Base-by-base conservation (phyloP, 345 rosid genomes). In the Lumnitzera racemosa region DNA sequence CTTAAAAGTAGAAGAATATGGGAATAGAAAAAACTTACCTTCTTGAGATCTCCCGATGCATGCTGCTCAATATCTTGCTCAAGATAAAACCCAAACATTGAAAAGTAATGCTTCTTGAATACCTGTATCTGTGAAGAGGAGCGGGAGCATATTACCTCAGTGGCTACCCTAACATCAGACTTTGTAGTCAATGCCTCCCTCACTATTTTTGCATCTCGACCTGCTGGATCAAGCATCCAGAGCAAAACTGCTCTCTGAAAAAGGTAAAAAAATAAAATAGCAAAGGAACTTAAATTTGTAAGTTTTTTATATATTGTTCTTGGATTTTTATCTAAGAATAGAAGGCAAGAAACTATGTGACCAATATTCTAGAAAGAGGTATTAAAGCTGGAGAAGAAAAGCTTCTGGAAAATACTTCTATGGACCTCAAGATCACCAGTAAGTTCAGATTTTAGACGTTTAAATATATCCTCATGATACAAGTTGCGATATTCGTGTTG, bases 221-320 rank as follows among this genome's bases (percentile, higher is more conserved):
- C 83, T 12, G 90, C 83, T 31, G 76, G 89, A 60, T 83, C 86
- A 55, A 73, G 75, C 83, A 82, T 80, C 94, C 94, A 87, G 2
- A 82, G 80, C 63, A 80, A 68, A 58, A 87, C 77, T 41, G 88
- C 87, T 11, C 43, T 75, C 94, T 87, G 76, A 59, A 52, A 57
- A 52, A 65, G 15, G 53, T 29, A 56, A 48, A 57, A 53, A 3
- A 20, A 20, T 0, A 20, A 20, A 20, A 20, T 1, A 20, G 1
- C 20, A 20, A 20, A 20, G 20, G 20, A n/a, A 53, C 25, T 20
- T 12, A 17, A n/a, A 53, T 53, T 47, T 15, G 24, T 9, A 51
- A 8, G 36, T 36, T 36, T 36, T 36, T 5, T 36, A 36, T 9
- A 36, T 27, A 27, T 5, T 27, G 31, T 27, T 27, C 5, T 3